A percentile compares a stretch with the other conserved stretches of the same genome.
Conservation (phyloP, 1,284 basidiomycete genomes). For the Irpex sp. region DNA sequence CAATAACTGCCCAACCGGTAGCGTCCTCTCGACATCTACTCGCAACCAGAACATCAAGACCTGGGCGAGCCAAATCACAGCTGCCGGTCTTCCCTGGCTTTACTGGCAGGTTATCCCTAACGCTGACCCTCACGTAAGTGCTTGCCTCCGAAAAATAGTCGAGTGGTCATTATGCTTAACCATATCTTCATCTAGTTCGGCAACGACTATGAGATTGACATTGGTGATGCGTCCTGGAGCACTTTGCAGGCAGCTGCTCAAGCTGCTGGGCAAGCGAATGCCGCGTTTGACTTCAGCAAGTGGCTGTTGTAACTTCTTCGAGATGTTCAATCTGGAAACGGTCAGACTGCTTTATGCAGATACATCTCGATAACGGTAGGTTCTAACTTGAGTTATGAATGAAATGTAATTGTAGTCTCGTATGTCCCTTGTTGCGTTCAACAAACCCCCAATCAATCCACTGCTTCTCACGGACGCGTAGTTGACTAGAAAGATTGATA, state of each 20-base stretch:
- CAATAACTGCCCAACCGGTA: constrained; percentile 25
- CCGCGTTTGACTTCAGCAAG: constrained; percentile 22
- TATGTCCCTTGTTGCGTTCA: too few relatives aligned
- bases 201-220: constrained; percentile 30
- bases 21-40: constrained; percentile 15
- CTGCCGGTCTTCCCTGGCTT: constrained; percentile 31
- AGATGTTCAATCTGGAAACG: too few relatives aligned
- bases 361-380: too few relatives aligned
- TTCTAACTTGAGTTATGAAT: too few relatives aligned
- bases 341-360: too few relatives aligned
- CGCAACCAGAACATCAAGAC: constrained; percentile 27
- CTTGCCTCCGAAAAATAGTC: too few relatives aligned
- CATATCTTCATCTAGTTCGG: constrained; percentile 15
- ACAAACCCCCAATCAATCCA: too few relatives aligned
- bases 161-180: too few relatives aligned
- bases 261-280: constrained; percentile 14
- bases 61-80: constrained; percentile 29
- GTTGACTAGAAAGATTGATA: too few relatives aligned
- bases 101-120: constrained; percentile 35
- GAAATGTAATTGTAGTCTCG: too few relatives aligned
- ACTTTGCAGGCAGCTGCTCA: constrained; percentile 18
- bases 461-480: too few relatives aligned
- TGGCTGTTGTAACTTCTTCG: constrained; percentile 6
- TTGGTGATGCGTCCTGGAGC: constrained; percentile 19
- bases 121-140: constrained; percentile 28